These are phyloP conservation scores for Lasiodiplodia gonubiensis DNA, from an alignment of 2,329 filamentous ascomycete genomes.

Conservation along the genomic window DNA sequence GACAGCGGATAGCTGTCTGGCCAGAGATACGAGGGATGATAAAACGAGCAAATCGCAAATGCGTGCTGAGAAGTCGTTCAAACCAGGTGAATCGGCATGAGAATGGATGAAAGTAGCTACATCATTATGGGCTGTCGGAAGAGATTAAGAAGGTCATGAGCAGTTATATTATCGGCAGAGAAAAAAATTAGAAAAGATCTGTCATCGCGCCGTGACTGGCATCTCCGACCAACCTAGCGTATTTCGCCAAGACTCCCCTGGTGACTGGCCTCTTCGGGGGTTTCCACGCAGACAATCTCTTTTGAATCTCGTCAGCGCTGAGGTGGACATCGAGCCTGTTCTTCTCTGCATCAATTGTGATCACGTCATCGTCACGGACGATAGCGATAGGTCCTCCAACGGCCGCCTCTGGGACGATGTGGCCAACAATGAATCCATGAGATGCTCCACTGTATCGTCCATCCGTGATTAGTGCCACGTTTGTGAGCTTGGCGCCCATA, in stretches of 20 bases:
- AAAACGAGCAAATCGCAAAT: not conserved
- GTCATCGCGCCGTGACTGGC: slow-evolving; percentile 91
- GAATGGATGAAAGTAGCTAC: not conserved
- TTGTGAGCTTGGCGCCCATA: slow-evolving; percentile 87
- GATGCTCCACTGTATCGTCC: slow-evolving; percentile 86
- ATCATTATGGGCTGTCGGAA: not conserved
- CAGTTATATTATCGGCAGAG: not conserved
- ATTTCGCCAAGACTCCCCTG: slow-evolving; percentile 87
- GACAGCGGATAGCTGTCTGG: not conserved
- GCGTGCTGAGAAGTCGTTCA: not conserved
- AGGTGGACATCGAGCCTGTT: slow-evolving; percentile 77
- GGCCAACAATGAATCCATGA: slow-evolving; percentile 92
- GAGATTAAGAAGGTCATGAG: not conserved
- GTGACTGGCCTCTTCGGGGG: slow-evolving; percentile 74
- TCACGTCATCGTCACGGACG: slow-evolving; percentile 77
- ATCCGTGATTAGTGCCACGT: slow-evolving; percentile 90
- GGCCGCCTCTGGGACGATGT: slow-evolving; percentile 89
- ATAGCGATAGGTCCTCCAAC: slow-evolving; percentile 87
- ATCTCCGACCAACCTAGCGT: slow-evolving; percentile 84
- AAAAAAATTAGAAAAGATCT: slow-evolving; percentile 66
- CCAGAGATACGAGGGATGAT: not conserved
- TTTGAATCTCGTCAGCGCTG: slow-evolving; percentile 71
- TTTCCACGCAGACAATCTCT: slow-evolving; percentile 70
- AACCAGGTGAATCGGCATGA: not conserved
- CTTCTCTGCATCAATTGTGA: slow-evolving; percentile 83